These are phyloP conservation scores for Neurospora sp. DNA, from an alignment of 495 filamentous ascomycete genomes.

Conservation along the genomic window DNA sequence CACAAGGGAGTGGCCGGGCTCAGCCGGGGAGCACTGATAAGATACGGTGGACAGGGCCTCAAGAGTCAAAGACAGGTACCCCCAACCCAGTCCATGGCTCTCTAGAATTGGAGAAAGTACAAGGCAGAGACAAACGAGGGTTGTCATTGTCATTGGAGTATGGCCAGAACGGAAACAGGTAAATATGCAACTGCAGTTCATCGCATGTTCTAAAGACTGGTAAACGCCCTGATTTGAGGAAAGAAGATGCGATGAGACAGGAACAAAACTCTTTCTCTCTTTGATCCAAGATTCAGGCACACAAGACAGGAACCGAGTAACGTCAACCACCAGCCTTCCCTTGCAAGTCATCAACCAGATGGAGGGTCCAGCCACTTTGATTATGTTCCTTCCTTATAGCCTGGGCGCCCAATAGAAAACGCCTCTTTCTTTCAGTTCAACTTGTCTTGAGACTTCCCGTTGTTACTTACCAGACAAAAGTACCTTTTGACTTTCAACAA, in stretches of 20 bases:
- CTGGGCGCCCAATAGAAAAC: neutral
- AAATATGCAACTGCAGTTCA: neutral
- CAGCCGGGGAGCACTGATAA: neutral
- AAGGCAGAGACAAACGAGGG: neutral
- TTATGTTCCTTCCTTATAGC: neutral
- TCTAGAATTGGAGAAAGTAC: neutral
- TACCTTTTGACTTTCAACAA: neutral
- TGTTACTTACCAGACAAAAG: neutral
- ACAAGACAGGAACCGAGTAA: neutral
- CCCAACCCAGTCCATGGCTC: neutral
- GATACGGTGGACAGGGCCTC: neutral
- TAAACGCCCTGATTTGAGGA: neutral
- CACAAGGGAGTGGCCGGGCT: too few species aligned
- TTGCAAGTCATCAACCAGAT: neutral
- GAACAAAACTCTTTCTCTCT: neutral
- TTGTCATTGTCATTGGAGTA: too few species aligned
- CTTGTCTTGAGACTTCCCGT: neutral
- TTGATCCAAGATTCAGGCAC: neutral
- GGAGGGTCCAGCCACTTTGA: neutral
- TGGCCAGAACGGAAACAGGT: neutral
- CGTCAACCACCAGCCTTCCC: neutral
- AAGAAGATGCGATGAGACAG: neutral
- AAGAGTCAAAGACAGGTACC: neutral
- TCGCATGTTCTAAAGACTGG: neutral
- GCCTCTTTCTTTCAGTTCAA: neutral